These are phyloP conservation scores for Pneumocystis carinii DNA, from an alignment of 1,139 yeast genomes.

Conservation along the genomic window DNA sequence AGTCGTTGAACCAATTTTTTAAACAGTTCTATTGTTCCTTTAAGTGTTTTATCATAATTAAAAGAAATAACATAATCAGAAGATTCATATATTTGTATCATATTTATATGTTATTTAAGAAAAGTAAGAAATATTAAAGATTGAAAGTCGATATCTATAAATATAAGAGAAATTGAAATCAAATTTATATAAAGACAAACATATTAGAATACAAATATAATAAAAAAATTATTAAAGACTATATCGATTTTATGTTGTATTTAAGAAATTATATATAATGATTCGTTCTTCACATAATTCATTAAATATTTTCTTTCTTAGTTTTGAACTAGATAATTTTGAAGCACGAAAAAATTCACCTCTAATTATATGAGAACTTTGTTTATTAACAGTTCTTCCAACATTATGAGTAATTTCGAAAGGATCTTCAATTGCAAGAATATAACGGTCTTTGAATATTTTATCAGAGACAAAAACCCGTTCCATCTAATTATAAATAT, in stretches of 20 bases:
- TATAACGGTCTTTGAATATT: conserved; percentile 6
- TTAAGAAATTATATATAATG: not conserved
- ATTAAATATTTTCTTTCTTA: conserved; percentile 3
- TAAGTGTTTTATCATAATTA: not conserved
- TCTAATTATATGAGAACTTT: conserved; percentile 9
- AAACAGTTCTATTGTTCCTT: not conserved
- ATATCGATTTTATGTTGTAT: no score
- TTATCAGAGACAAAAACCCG: conserved; percentile 5
- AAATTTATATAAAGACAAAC: no score
- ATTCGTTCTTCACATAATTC: not conserved
- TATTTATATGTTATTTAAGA: not conserved
- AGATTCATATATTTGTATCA: not conserved
- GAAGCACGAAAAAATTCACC: conserved; percentile 13
- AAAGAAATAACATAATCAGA: not conserved
- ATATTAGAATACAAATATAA: no score
- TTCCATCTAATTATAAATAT: conserved; percentile 3
- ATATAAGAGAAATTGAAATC: no score
- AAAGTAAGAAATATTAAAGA: not conserved
- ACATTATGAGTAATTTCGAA: conserved; percentile 14
- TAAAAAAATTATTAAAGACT: no score
- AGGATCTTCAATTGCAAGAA: conserved; percentile 11
- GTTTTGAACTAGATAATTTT: conserved; percentile 7
- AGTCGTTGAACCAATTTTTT: not conserved
- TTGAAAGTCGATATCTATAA: not conserved
- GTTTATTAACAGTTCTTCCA: conserved; percentile 10